Conservation (phyloP, 2,329 filamentous ascomycete genomes). For the Cordyceps farinosa region DNA sequence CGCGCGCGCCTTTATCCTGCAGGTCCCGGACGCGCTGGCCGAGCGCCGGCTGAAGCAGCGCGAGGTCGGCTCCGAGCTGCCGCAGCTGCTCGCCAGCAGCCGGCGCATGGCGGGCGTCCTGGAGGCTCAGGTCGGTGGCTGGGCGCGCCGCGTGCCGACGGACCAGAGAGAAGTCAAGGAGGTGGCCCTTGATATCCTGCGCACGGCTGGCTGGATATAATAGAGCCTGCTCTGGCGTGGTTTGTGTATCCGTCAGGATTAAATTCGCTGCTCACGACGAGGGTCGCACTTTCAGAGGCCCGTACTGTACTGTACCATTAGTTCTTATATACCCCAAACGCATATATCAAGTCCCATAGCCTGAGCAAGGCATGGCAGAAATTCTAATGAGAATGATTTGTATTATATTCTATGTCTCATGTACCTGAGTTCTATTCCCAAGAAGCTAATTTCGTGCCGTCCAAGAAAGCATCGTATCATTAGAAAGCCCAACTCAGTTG, state of each 20-base stretch:
- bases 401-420: neutral
- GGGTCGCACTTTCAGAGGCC: neutral
- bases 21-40: constrained; percentile 16
- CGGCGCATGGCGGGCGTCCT: constrained; percentile 17
- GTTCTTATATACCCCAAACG: neutral
- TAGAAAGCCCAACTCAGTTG: neutral
- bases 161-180: constrained; percentile 18
- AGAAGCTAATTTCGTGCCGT: neutral
- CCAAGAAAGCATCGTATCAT: neutral
- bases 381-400: neutral
- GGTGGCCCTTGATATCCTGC: constrained; percentile 17
- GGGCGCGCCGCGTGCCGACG: constrained; percentile 17
- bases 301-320: constrained; percentile 3
- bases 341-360: neutral
- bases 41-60: constrained; percentile 11
- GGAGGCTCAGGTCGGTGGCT: constrained; percentile 17
- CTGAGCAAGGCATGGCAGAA: neutral
- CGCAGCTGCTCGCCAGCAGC: constrained; percentile 9
- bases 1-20: constrained; percentile 16
- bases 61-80: constrained; percentile 19
- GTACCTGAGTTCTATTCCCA: neutral
- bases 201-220: constrained; percentile 18
- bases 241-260: neutral
- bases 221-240: no score
- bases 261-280: neutral